Evolutionary conservation across 1,139 yeast genomes (phyloP), one percentile per base, ranked within the genome.

Genomic region (Suhomyces chickasaworum): DNA sequence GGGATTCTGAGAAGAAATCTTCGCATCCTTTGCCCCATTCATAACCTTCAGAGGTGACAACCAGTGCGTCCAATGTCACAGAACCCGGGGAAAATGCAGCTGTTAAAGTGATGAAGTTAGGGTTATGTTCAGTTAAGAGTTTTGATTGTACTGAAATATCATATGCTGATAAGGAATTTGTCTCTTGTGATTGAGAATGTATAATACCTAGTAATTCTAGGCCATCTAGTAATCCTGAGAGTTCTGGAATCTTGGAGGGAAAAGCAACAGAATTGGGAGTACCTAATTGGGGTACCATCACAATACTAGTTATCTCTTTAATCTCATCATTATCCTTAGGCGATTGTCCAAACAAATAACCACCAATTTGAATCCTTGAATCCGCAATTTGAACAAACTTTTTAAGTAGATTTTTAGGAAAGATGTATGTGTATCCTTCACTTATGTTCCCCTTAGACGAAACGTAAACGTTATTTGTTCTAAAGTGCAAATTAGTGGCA

Each of bases 251-350:
- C 22, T 55, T 54, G 7, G 66, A 63, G 1, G 93, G 83, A 50
- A 91, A 69, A 53, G 86, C 84, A 10, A 90, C 83, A 2, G 82
- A 72, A 52, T 80, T 83, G 30, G 78, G 72, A 49, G 79, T 84
- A 2, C 97, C 98, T 38, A 91, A 71, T 64, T 93, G 99, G 0
- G 99, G 99, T 5, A 89, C 87, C 58, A 95, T 62, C 0, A 83
- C 96, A 50, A 93, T 77, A 25, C 84, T 81, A 48, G 75, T 76
- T 38, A 93, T 78, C 65, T 93, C 98, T 61, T 88, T 88, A 43
- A 93, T 84, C 50, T 80, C 81, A 4, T 73, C 65, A 55, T 86
- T 86, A 52, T 85, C 96, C 0, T 63, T 61, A 0, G 96, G 95
- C 0, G 95, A 81, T 13, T 66, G 63, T 13, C 99, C 99, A 63